Conservation (phyloP, 140 eudicot genomes). For the Stevia rebaudiana region DNA sequence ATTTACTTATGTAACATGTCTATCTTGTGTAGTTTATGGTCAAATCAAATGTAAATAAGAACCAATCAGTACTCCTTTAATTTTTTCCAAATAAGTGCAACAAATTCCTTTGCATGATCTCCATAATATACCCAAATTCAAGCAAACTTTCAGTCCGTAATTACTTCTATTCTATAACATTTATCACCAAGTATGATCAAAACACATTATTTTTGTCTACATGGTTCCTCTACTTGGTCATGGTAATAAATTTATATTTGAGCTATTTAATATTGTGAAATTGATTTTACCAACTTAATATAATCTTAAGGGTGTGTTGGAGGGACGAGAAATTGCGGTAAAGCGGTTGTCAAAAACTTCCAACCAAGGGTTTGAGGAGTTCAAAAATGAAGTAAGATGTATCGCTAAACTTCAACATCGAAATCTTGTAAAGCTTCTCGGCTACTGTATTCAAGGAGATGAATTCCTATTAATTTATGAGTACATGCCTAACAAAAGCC, state of each 20-base stretch:
- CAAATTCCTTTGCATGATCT: not conserved
- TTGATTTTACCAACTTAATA: not conserved
- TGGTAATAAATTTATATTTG: not conserved
- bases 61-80: not conserved
- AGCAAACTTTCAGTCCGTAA: not conserved
- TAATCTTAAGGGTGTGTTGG: slow-evolving; percentile 12
- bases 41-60: not conserved
- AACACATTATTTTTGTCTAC: not conserved
- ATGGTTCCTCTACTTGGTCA: not conserved
- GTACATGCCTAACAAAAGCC: slow-evolving; percentile 37
- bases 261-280: not conserved
- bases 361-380: slow-evolving; percentile 17
- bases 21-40: not conserved
- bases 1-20: not conserved
- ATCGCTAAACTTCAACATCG: slow-evolving; percentile 43
- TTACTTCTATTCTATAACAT: not conserved
- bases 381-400: slow-evolving; percentile 35
- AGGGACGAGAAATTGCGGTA: slow-evolving; percentile 13
- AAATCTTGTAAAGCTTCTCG: slow-evolving; percentile 36
- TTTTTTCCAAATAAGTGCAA: not conserved
- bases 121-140: not conserved
- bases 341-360: slow-evolving; percentile 17
- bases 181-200: not conserved
- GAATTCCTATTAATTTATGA: slow-evolving; percentile 29
- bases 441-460: slow-evolving; percentile 31